A percentile compares a stretch with the other conserved stretches of the same genome.
Evolutionary conservation across 148 eudicot species (phyloP).

Genomic region (Hydrangea macrophylla): DNA sequence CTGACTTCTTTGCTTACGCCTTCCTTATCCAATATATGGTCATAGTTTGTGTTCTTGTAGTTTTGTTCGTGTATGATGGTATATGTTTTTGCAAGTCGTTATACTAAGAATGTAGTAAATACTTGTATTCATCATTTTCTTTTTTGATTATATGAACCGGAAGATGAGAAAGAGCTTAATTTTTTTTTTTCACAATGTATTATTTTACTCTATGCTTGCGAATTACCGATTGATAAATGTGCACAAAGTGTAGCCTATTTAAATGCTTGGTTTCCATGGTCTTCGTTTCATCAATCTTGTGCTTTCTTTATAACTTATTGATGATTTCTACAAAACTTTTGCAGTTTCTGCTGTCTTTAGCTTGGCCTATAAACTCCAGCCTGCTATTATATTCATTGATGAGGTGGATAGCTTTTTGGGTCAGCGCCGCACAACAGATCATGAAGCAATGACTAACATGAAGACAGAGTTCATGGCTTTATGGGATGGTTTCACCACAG

Average conservation of each 20-base stretch:
- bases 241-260: not conserved
- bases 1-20: too few species aligned
- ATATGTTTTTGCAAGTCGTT: too few species aligned
- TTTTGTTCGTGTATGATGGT: too few species aligned
- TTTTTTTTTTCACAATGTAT: not conserved
- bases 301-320: not conserved
- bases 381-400: constrained; percentile 80
- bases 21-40: too few species aligned
- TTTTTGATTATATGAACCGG: too few species aligned
- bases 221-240: not conserved
- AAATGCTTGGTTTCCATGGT: not conserved
- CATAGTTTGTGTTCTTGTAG: too few species aligned
- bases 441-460: constrained; percentile 70
- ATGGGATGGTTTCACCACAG: constrained; percentile 91
- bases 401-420: constrained; percentile 86
- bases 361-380: constrained; percentile 78
- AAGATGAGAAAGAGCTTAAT: too few species aligned
- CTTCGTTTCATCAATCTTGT: not conserved
- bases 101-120: too few species aligned
- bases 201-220: not conserved
- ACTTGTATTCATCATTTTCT: too few species aligned
- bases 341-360: constrained; percentile 89
- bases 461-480: constrained; percentile 84
- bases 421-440: constrained; percentile 67
- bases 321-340: constrained; percentile 4